These are phyloP conservation scores for Colletotrichum sp. DNA, from an alignment of 2,329 filamentous ascomycete species.

Conservation along the genomic window DNA sequence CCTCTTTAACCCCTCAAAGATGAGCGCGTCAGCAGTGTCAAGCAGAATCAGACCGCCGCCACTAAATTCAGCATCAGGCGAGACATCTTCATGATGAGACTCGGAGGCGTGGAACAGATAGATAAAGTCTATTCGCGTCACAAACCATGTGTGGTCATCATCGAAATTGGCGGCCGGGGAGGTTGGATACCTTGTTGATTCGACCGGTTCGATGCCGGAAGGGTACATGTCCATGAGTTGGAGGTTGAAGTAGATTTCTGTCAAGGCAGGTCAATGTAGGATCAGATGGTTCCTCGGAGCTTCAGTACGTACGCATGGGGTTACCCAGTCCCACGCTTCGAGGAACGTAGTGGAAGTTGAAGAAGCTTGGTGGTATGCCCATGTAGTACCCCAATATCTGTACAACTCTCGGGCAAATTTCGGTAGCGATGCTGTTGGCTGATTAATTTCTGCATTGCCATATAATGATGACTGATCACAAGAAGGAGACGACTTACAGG, in stretches of 20 bases:
- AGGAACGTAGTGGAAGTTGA: background rate
- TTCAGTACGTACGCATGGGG: background rate
- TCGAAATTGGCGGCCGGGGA: background rate
- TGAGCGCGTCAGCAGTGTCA: background rate
- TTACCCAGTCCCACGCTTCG: background rate
- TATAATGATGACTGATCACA: background rate
- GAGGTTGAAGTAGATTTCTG: background rate
- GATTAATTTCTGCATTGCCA: background rate
- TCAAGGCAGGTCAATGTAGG: background rate
- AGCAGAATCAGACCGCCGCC: background rate
- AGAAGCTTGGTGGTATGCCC: background rate
- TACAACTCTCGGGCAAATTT: background rate
- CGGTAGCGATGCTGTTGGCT: background rate
- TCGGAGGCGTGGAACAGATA: too few species aligned
- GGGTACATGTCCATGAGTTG: background rate
- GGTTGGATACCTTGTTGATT: background rate
- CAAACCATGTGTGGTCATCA: background rate
- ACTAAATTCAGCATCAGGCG: background rate
- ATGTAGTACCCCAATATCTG: background rate
- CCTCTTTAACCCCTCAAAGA: background rate
- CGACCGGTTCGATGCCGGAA: background rate
- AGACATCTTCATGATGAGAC: too few species aligned
- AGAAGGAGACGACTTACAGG: background rate
- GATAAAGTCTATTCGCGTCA: background rate
- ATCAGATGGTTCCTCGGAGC: background rate